Base-by-base conservation (phyloP, 2,329 filamentous ascomycete species). In the Aspergillus sp. region DNA sequence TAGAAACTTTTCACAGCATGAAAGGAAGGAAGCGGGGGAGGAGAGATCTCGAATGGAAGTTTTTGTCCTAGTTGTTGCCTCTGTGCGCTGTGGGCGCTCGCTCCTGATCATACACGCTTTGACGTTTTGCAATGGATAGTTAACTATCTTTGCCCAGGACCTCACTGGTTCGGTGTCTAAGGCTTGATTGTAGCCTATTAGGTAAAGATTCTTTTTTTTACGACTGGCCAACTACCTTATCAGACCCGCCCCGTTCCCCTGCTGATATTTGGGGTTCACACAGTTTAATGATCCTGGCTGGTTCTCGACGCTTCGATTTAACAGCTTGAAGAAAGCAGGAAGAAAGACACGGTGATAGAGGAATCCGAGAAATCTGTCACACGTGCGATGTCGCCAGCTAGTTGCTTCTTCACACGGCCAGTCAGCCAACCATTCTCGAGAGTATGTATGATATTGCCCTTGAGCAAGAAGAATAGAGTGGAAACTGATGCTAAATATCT, bases 131-230 rank as follows among this genome's bases (percentile, higher is more conserved):
- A 20, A 52, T 6, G 13, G 42, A 36, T 26, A 42, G 26, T 4
- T 24, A n/a, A n/a, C 5, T 7, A 24, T 24, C 32, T 38, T 26
- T 13, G 8, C 8, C 26, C n/a, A 15, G 17, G 32, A 18, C 26
- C 5, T 53, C 42, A 53, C 50, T 53, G 50, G 50, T 20, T 47
- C 50, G 50, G 50, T 53, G 50, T 38, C 38, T 13, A 22, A 53
- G 30, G 22, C 26, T 18, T 30, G 18, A 13, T 17, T 38, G 24
- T 30, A 20, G 42, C 20, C 20, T 45, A 26, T 20, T 11, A 44
- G 17, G 13, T 38, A 18, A n/a, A n/a, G 9, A n/a, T n/a, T n/a
- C n/a, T n/a, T n/a, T n/a, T n/a, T n/a, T n/a, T n/a, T n/a, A n/a
- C n/a, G n/a, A n/a, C n/a, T n/a, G n/a, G n/a, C n/a, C n/a, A n/a